Base-by-base conservation (phyloP, 2,329 filamentous ascomycete genomes). In the Monosporascus sp. region DNA sequence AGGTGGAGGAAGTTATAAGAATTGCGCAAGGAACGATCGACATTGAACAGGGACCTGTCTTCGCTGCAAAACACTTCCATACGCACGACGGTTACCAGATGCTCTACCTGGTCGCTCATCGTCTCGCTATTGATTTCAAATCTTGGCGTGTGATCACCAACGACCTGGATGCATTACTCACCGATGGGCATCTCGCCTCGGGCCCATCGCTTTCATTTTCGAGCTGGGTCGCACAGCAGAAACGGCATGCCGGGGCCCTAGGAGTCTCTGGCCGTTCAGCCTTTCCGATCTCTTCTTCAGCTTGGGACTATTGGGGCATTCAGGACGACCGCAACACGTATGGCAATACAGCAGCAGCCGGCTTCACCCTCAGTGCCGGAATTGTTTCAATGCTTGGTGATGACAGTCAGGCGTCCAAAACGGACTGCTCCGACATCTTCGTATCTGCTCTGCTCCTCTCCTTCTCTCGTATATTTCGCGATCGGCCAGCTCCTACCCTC, bases 381-480 rank as follows among this genome's bases (percentile, higher is more conserved):
- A 58, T 75, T 8, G 75, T 74, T 1, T 65, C 70, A 0, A 66
- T 73, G 6, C 67, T 82, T 0, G 72, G 75, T 45, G 71, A 64
- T 5, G 67, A 73, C 62, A 73, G 77, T 49, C 65, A 70, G 9
- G 73, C 75, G 2, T 72, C 83, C 55, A 71, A 74, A 48, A 81
- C 78, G 0, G 78, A 83, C 44, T 66, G 74, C 0, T 72, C 76
- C 7, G 80, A 83, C 56, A 72, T 83, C 2, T 77, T 82, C 57
- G 64, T 83, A 5, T 74, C 81, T 2, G 74, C 78, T 0, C 67
- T 84, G 5, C 62, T 82, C 3, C 73, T 82, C 6, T 81, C 81
- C 0, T 85, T 84, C 62, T 69, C 72, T 2, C 76, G 77, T 52
- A 75, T 75, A 0, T 85, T 85, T 54, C 70, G 74, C 15, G 78